Evolutionary conservation across 768 basidiomycete species (phyloP).

Genomic region (Naganishia antarctica): DNA sequence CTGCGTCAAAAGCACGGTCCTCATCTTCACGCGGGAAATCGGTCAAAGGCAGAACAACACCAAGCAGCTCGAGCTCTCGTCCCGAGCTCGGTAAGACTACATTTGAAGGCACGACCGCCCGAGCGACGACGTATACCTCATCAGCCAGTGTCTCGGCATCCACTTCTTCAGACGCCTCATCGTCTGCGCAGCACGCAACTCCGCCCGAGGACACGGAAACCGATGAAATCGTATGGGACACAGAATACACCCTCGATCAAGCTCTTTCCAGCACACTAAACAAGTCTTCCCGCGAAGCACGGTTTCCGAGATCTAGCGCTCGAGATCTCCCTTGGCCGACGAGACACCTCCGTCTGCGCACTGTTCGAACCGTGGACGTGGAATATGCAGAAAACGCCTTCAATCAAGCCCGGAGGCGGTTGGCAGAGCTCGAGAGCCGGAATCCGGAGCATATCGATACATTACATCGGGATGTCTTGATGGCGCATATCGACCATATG

Average conservation of each 20-base stretch:
- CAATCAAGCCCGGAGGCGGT: background rate
- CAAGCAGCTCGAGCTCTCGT: no score
- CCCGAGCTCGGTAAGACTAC: no score
- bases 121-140: no score
- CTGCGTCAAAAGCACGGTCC: background rate
- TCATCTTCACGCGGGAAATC: background rate
- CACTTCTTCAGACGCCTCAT: background rate
- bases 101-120: no score
- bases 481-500: slow-evolving; percentile 49
- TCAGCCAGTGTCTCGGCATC: no score
- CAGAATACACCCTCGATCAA: background rate
- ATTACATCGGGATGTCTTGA: slow-evolving; percentile 65
- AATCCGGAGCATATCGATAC: background rate
- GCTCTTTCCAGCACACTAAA: background rate
- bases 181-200: no score
- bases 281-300: background rate
- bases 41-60: background rate
- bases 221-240: background rate
- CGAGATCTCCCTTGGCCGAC: background rate
- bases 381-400: slow-evolving; percentile 21
- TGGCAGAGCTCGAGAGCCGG: background rate
- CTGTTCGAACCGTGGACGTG: slow-evolving; percentile 10
- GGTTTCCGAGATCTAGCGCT: background rate
- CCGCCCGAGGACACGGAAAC: background rate
- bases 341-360: slow-evolving; percentile 3